Evolutionary conservation across 2,329 filamentous ascomycete species (phyloP), one percentile per base, ranked within the genome.

Genomic region (Aureobasidium sp.): DNA sequence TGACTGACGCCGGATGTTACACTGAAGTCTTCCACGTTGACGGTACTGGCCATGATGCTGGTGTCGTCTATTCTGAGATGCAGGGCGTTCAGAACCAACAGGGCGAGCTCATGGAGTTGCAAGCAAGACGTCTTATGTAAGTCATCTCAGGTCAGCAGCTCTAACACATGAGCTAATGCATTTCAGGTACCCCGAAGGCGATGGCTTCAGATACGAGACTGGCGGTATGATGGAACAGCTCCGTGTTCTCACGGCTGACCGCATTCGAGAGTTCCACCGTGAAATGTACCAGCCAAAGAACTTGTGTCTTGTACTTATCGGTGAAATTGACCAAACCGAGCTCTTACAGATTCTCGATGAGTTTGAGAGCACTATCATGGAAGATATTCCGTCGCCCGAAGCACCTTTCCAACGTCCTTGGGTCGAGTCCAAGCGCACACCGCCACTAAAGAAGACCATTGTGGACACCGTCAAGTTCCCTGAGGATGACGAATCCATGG

Each of bases 201-300:
- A 95, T 61, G 94, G 94, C 2, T 99, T 97, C 72, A 87, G 93
- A 63, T 97, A 97, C 68, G 94, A 99, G 76, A 99, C 94, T n/a
- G 94, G 94, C 13, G 94, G 94, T 15, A 91, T 97, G 87, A 95
- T 95, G 79, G 90, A 96, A 69, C 88, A 91, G 37, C 81, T 99
- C 55, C 87, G 94, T 46, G 86, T 91, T 3, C 78, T 99, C 51
- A 94, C 91, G 0, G 86, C 91, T 1, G 89, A 97, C 58, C 87
- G 91, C 42, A 99, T 99, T 67, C 87, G 94, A n/a, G 85, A 87
- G 63, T 99, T 97, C 70, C 94, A 99, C 74, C 87, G 87, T 65
- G 89, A 92, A 66, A 97, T 99, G 93, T 99, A 99, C 71, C 93
- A 97, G 73, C 94, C 94, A 3, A 93, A 92, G 72, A 99, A 99